A percentile compares a stretch with the other conserved stretches of the same genome.
Conservation (phyloP, 2,329 filamentous ascomycete genomes). For the Neofusicoccum laricinum region DNA sequence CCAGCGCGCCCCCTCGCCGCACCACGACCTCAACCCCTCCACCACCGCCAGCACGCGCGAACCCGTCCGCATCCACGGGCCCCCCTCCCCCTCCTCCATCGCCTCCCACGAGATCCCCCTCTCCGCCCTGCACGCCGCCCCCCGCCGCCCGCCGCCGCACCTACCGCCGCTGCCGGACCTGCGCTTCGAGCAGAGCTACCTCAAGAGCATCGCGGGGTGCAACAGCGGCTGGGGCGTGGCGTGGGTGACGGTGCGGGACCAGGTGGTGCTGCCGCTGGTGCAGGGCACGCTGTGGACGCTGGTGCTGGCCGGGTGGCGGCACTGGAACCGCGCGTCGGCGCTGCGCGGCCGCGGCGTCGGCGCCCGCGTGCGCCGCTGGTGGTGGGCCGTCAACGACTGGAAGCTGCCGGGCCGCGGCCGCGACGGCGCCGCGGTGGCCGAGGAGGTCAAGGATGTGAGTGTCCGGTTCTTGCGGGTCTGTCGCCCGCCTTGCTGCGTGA, state of each 20-base stretch:
- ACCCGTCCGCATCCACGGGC: conserved; percentile 51
- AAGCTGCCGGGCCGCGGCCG: too few relatives aligned
- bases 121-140: conserved; percentile 57
- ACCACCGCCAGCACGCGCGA: conserved; percentile 68
- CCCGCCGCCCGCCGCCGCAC: conserved; percentile 49
- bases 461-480: conserved; percentile 11
- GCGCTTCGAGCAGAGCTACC: conserved; percentile 96
- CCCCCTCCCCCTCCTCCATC: conserved; percentile 44
- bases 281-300: conserved; percentile 91
- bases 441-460: conserved; percentile 14
- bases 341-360: conserved; percentile 75
- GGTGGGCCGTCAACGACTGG: conserved; percentile 95
- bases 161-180: conserved; percentile 78
- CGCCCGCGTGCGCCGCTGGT: conserved; percentile 80
- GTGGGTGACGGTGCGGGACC: conserved; percentile 84
- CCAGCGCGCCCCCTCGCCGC: conserved; percentile 66
- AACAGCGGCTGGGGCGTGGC: conserved; percentile 75
- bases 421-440: not conserved
- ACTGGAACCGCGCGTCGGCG: conserved; percentile 78
- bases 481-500: not conserved
- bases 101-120: conserved; percentile 65
- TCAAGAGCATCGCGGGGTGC: conserved; percentile 79
- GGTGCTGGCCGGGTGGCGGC: conserved; percentile 79
- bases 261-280: conserved; percentile 82
- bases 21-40: conserved; percentile 76